These are phyloP conservation scores for Lepraria neglecta DNA, from an alignment of 495 filamentous ascomycete species.

Conservation along the genomic window DNA sequence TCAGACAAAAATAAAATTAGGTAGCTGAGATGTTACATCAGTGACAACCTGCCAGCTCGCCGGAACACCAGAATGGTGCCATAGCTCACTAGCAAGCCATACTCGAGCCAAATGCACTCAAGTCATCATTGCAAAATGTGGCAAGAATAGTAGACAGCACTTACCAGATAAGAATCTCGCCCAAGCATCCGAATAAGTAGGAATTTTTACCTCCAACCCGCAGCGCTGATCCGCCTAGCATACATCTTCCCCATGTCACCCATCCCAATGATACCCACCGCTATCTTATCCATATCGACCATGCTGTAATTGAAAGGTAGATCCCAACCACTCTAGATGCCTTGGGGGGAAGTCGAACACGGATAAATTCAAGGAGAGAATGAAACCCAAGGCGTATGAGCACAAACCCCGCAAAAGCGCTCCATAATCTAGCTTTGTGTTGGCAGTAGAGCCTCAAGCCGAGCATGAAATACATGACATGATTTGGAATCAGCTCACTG, in stretches of 20 bases:
- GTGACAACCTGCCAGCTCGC: constrained; percentile 50
- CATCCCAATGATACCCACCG: constrained; percentile 93
- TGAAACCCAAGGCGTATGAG: constrained; percentile 4
- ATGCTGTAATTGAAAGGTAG: neutral
- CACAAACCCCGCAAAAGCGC: constrained; percentile 2
- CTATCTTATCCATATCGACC: constrained; percentile 5
- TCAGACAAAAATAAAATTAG: constrained; percentile 88
- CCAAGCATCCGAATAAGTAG: neutral
- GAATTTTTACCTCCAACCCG: constrained; percentile 82
- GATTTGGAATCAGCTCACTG: neutral
- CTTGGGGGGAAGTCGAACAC: neutral
- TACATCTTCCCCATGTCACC: constrained; percentile 99
- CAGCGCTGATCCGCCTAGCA: constrained; percentile 72
- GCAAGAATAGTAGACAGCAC: constrained; percentile 25
- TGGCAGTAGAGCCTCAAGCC: constrained; percentile 5
- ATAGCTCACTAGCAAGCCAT: constrained; percentile 48
- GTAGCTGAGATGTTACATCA: constrained; percentile 99
- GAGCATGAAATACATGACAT: constrained; percentile 13
- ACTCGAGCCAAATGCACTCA: constrained; percentile 99
- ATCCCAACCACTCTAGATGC: neutral
- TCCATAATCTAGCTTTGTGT: constrained; percentile 6
- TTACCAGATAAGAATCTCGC: constrained; percentile 30
- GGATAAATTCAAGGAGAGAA: neutral
- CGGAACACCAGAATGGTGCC: constrained; percentile 49
- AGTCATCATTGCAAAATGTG: constrained; percentile 72